Conservation (phyloP, 345 rosid species). For the Eucalyptus decipiens region DNA sequence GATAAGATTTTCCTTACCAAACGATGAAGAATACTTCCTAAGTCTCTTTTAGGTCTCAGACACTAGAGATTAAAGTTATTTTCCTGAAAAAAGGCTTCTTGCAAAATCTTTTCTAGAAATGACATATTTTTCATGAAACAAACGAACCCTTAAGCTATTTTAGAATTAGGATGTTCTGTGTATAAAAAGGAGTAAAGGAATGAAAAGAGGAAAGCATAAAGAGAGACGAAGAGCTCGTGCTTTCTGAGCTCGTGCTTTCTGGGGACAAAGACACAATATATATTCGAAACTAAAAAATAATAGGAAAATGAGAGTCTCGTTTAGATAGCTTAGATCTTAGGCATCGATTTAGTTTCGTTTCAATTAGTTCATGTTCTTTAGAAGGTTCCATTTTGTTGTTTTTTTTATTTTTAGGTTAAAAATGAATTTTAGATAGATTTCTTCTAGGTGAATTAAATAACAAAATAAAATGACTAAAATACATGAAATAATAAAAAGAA, state of each 20-base stretch:
- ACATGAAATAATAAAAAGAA: too few species aligned
- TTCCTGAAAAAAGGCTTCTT: rapidly evolving
- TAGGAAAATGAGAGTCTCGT: neutral
- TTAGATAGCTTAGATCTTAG: neutral
- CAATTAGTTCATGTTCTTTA: neutral
- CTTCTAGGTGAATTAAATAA: neutral
- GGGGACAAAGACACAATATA: neutral
- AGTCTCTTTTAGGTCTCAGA: rapidly evolving
- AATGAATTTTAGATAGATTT: neutral
- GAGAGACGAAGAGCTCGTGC: neutral
- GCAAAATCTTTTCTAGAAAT: too few species aligned
- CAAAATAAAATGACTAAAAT: too few species aligned
- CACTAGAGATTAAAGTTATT: too few species aligned
- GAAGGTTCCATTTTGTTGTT: neutral
- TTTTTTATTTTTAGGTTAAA: neutral
- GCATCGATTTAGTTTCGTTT: neutral
- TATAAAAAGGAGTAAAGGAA: neutral
- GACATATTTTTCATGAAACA: rapidly evolving
- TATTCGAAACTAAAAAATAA: neutral
- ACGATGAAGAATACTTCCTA: rapidly evolving
- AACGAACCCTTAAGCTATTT: rapidly evolving
- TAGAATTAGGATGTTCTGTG: neutral
- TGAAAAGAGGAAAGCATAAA: neutral
- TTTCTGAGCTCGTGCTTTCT: neutral
- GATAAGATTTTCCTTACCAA: too few species aligned